These are phyloP conservation scores for Taphrina populina DNA, from an alignment of 1,139 yeast species.

Conservation along the genomic window DNA sequence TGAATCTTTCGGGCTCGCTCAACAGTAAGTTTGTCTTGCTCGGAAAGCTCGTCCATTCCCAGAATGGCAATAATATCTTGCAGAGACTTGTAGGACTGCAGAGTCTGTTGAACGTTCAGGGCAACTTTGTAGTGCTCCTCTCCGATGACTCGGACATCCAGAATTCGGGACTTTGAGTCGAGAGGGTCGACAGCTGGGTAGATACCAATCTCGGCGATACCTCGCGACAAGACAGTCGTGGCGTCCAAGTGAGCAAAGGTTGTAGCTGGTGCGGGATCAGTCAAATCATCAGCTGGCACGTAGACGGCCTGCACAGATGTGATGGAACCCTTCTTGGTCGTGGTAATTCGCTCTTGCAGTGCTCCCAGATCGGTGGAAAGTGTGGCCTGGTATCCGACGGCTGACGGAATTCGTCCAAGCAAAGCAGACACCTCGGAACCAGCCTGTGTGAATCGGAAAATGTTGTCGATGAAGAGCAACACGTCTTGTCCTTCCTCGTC, in stretches of 20 bases:
- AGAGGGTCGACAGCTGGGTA: conserved; percentile 99
- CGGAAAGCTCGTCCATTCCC: conserved; percentile 99
- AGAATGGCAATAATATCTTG: conserved; percentile 99
- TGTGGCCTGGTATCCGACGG: conserved; percentile 99
- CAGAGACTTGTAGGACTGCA: conserved; percentile 98
- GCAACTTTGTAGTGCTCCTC: conserved; percentile 98
- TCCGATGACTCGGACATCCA: conserved; percentile 96
- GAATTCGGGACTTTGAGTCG: conserved; percentile 98
- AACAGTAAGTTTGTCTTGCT: conserved; percentile 96
- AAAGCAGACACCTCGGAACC: conserved; percentile 99
- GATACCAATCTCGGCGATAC: conserved; percentile 99
- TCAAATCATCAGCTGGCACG: conserved; percentile 99
- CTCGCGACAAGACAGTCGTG: conserved; percentile 98
- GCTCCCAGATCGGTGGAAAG: conserved; percentile 99
- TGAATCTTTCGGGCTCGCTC: conserved; percentile 99
- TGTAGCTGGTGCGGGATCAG: conserved; percentile 99
- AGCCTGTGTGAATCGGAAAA: conserved; percentile 99
- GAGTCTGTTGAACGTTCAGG: conserved; percentile 90
- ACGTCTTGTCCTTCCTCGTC: conserved; percentile 99
- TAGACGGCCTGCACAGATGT: conserved; percentile 99
- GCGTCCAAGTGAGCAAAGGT: conserved; percentile 99
- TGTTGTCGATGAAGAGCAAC: conserved; percentile 98
- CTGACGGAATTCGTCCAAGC: conserved; percentile 99
- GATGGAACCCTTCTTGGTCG: conserved; percentile 99
- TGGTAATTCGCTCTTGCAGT: conserved; percentile 99